Evolutionary conservation across 2,329 filamentous ascomycete species (phyloP), one percentile per base, ranked within the genome.

Genomic region (Fusarium citri): DNA sequence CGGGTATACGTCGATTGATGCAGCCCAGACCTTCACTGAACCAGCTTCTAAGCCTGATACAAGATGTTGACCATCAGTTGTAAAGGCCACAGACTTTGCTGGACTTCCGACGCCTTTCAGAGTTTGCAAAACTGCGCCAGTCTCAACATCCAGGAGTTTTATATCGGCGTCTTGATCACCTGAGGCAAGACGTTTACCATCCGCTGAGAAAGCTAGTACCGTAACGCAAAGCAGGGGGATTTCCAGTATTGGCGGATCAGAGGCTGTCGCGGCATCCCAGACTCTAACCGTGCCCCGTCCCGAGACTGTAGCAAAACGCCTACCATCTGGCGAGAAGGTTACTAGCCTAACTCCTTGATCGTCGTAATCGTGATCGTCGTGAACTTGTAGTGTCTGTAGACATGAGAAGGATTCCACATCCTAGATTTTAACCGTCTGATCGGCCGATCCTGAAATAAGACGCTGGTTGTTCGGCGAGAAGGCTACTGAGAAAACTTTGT

Each of bases 211-310:
- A 6, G 31, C 31, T 15, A 6, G 0, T 30, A 7, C 28, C 2
- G 2, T 3, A 11, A 11, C 2, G 11, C 2, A 7, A 3, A 1
- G 2, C 12, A 30, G 1, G 5, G 28, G 12, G 1, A 14, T 15
- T 30, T 30, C 12, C 14, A 1, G 14, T 30, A 18, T 4, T 4
- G 31, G 16, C 9, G 2, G 5, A n/a, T 9, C 11, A 9, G 16
- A 37, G 3, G 0, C 2, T 37, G 3, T 11, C 9, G 0, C 3
- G 5, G 5, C 16, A 5, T 37, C 18, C 34, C 34, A 37, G 5
- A 37, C 0, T 4, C 4, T n/a, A 18, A n/a, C 5, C 15, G 15
- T 34, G 0, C 0, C 2, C 10, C 6, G 0, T 2, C 0, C 0
- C 9, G 18, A n/a, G 6, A n/a, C 0, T n/a, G 18, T 2, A 1